Evolutionary conservation across 179 eudicot genomes (phyloP).

Genomic region (Drosera spatulata): DNA sequence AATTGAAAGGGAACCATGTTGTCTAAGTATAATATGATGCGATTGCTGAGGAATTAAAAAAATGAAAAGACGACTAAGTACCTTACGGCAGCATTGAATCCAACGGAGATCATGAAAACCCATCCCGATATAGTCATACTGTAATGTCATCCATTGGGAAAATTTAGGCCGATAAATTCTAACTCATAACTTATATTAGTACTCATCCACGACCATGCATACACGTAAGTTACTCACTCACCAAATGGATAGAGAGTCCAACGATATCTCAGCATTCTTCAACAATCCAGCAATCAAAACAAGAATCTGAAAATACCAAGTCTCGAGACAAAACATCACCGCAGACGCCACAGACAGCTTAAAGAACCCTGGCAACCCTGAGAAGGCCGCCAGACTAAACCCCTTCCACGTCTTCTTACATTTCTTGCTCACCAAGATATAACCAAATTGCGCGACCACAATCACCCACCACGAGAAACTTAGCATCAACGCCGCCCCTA

Average conservation of each 20-base stretch:
- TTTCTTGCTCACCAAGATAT: conserved; percentile 19
- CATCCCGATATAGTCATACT: conserved; percentile 44
- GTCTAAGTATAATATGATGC: too few relatives aligned
- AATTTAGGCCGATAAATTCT: neutral
- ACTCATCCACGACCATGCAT: too few relatives aligned
- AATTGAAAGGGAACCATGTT: too few relatives aligned
- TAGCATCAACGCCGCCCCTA: conserved; percentile 63
- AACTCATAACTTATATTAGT: neutral
- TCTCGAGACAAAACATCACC: conserved; percentile 37
- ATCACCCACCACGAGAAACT: conserved; percentile 87
- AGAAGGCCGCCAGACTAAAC: conserved; percentile 20
- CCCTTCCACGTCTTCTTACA: conserved; percentile 52
- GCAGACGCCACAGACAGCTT: conserved; percentile 30
- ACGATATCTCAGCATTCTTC: conserved; percentile 50
- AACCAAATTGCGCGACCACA: conserved; percentile 27
- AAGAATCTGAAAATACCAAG: conserved; percentile 65
- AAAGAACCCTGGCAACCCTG: conserved; percentile 24
- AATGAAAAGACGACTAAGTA: neutral
- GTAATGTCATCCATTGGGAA: neutral
- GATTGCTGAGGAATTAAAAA: neutral
- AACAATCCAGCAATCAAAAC: conserved; percentile 61
- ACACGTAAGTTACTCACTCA: conserved; percentile 3
- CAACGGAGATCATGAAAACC: conserved; percentile 43
- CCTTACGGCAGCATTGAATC: conserved; percentile 62
- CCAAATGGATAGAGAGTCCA: conserved; percentile 82